These are phyloP conservation scores for Rhizopogon vesiculosus DNA, from an alignment of 768 basidiomycete species.

Conservation along the genomic window DNA sequence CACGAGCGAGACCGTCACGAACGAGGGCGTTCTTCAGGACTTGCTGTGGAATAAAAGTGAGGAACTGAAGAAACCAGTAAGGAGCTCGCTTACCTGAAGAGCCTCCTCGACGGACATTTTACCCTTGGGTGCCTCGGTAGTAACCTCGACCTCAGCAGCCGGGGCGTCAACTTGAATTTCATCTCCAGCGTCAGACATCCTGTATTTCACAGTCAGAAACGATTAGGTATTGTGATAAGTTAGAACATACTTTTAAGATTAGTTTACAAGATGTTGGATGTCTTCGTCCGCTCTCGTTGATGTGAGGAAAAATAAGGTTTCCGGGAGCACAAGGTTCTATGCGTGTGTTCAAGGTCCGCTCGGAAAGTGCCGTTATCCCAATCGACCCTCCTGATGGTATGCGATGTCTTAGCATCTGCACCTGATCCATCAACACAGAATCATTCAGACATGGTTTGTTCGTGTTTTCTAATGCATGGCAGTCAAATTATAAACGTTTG, in stretches of 20 bases:
- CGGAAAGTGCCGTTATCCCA: conserved; percentile 39
- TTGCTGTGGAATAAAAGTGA: conserved; percentile 52
- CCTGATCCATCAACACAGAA: conserved; percentile 1
- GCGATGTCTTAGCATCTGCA: background rate
- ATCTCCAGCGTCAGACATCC: conserved; percentile 99
- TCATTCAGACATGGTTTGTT: conserved; percentile 23
- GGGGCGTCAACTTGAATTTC: conserved; percentile 73
- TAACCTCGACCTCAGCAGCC: conserved; percentile 67
- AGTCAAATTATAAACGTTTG: conserved; percentile 16
- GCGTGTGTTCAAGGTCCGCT: conserved; percentile 47
- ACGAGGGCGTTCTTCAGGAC: conserved; percentile 98
- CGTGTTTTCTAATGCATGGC: conserved; percentile 2
- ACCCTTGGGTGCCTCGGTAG: conserved; percentile 88
- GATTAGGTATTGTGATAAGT: conserved; percentile 2
- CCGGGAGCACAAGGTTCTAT: conserved; percentile 21
- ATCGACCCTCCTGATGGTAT: background rate
- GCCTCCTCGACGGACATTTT: conserved; percentile 95
- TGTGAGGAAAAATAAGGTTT: conserved; percentile 66
- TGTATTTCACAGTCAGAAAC: conserved; percentile 18
- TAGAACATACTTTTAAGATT: conserved; percentile 35
- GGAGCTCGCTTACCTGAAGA: conserved; percentile 60
- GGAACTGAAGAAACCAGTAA: background rate
- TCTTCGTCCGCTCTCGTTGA: conserved; percentile 97
- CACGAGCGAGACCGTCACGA: conserved; percentile 97
- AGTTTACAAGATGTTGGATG: conserved; percentile 39